Conservation (phyloP, 441 rosid genomes). For the Gossypium schwendimanii region DNA sequence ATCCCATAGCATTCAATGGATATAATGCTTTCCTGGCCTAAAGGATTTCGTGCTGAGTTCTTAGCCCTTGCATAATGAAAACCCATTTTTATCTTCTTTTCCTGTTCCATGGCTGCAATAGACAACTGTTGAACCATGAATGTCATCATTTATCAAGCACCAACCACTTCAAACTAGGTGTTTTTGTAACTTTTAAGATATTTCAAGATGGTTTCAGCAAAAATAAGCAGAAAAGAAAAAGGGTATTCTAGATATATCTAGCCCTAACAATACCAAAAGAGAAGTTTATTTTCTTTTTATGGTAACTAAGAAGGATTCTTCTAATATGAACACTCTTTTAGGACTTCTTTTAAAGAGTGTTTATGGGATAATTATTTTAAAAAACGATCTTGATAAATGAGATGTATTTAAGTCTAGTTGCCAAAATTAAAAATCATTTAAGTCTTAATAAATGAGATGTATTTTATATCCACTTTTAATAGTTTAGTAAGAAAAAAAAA, state of each 20-base stretch:
- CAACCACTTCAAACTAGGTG: not conserved
- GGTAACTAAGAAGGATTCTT: not conserved
- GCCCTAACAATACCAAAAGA: not conserved
- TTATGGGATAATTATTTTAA: no score
- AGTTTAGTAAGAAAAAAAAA: not conserved
- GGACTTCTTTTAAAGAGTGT: not conserved
- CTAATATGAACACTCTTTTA: not conserved
- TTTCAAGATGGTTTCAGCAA: not conserved
- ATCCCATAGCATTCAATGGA: not conserved
- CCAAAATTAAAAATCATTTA: not conserved
- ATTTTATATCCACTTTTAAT: not conserved
- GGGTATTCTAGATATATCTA: not conserved
- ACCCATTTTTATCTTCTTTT: not conserved
- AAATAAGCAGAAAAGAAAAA: not conserved
- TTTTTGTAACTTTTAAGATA: not conserved
- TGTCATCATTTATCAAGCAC: not conserved
- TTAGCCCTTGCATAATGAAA: not conserved
- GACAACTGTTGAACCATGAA: not conserved
- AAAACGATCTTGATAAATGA: no score
- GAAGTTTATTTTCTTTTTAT: not conserved
- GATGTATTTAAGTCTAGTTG: not conserved
- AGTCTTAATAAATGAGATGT: not conserved
- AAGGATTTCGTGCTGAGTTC: not conserved
- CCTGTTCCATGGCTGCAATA: not conserved
- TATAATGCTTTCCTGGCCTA: not conserved